A percentile compares a stretch with the other conserved stretches of the same genome.
phyloP scores from a whole-genome alignment of 1,284 basidiomycete species.

The Rhodotorula sp. region DNA sequence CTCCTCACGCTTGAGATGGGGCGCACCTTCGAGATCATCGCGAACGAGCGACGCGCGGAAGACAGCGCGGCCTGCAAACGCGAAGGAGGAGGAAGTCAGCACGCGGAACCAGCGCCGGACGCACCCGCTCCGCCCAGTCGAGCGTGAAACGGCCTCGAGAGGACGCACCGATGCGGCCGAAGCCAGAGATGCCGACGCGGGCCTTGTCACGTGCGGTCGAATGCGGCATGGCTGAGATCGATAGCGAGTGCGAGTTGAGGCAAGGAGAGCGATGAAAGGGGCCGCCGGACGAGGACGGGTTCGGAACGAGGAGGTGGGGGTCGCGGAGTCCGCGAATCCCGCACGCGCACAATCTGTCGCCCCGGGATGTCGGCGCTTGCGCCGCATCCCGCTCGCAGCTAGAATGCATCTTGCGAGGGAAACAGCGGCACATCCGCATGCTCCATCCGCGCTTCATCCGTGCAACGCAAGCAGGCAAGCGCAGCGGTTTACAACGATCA shows the following conservation, averaged over 20 bases:
- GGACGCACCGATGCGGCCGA: constrained; percentile 47
- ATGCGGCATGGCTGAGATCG: background rate
- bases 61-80: constrained; percentile 38
- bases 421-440: no score
- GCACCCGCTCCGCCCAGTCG: background rate
- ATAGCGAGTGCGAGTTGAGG: background rate
- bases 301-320: no score
- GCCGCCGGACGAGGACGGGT: background rate
- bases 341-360: no score
- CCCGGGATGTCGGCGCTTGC: no score
- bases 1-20: background rate
- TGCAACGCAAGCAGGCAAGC: background rate
- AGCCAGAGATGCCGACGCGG: constrained; percentile 53
- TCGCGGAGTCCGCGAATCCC: no score
- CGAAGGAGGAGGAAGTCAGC: background rate
- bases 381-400: no score
- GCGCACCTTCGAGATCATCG: constrained; percentile 35
- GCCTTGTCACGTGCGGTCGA: background rate
- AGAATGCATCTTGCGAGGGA: no score
- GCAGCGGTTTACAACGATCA: background rate
- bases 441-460: no score
- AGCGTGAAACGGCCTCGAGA: background rate
- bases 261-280: background rate
- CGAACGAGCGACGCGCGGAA: constrained; percentile 45
- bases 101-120: background rate